Evolutionary conservation across 192 early-diverging fungal genomes (phyloP).

Genomic region (Backusella macrospora): DNA sequence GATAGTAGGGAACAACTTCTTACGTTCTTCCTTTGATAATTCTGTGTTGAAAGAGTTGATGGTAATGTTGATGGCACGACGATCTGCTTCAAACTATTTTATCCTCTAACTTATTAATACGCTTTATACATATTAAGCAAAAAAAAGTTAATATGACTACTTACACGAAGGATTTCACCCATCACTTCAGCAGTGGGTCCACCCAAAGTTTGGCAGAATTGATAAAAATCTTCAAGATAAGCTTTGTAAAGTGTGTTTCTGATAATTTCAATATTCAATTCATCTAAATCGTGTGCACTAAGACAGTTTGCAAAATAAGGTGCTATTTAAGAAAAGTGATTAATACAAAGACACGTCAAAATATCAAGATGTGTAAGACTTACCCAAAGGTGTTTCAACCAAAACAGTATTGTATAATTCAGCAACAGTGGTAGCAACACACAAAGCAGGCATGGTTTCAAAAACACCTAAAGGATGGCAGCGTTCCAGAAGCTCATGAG

Average conservation of each 20-base stretch:
- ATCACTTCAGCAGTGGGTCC: slow-evolving; percentile 91
- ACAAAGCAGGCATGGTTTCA: slow-evolving; percentile 97
- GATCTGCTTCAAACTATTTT: slow-evolving; percentile 93
- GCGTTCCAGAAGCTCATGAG: slow-evolving; percentile 93
- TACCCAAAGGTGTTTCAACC: slow-evolving; percentile 94
- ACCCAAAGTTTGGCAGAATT: slow-evolving; percentile 81
- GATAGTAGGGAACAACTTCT: slow-evolving; percentile 89
- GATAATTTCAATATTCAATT: slow-evolving; percentile 99
- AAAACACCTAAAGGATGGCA: slow-evolving; percentile 99
- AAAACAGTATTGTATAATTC: slow-evolving; percentile 96
- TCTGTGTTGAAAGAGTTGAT: slow-evolving; percentile 99
- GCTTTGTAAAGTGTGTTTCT: slow-evolving; percentile 99
- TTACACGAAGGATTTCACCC: slow-evolving; percentile 87
- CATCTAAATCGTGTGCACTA: slow-evolving; percentile 96
- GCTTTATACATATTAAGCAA: neutral
- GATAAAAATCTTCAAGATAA: slow-evolving; percentile 97
- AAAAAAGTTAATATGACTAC: neutral
- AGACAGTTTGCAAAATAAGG: slow-evolving; percentile 98
- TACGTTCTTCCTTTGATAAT: slow-evolving; percentile 94
- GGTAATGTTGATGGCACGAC: slow-evolving; percentile 97
- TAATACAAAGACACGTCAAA: slow-evolving; percentile 1
- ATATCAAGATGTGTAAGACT: slow-evolving; percentile 10
- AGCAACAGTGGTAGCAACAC: slow-evolving; percentile 93
- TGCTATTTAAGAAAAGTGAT: slow-evolving; percentile 54
- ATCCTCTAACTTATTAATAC: neutral